Percentiles rank a stretch among this genome's conserved stretches.
These are phyloP conservation scores for Cyclotella cryptica DNA, from an alignment of 108 stramenopile species.

Conservation along the genomic window DNA sequence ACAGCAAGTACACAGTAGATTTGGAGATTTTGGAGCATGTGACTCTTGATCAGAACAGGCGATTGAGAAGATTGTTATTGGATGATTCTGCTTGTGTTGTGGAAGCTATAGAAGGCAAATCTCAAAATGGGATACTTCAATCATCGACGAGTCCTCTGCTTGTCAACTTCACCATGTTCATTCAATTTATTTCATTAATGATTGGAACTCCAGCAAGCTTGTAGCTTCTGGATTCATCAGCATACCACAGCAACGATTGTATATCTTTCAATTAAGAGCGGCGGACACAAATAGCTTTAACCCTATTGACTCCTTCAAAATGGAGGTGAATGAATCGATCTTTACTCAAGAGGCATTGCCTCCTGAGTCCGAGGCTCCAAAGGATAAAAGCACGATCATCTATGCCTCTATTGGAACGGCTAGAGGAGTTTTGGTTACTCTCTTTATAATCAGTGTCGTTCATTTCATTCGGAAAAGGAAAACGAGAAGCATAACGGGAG, in stretches of 20 bases:
- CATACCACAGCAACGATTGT: slow-evolving; percentile 16
- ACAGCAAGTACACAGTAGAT: neutral
- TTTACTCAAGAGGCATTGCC: neutral
- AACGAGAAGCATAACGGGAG: neutral
- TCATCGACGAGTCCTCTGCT: neutral
- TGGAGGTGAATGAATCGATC: slow-evolving; percentile 29
- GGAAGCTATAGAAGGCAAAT: neutral
- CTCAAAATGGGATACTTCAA: neutral
- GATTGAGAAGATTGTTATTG: slow-evolving; percentile 5
- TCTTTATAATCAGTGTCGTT: slow-evolving; percentile 13
- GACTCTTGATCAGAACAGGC: neutral
- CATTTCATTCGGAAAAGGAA: slow-evolving; percentile 14
- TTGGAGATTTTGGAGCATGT: slow-evolving; percentile 3
- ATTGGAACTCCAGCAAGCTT: slow-evolving; percentile 20
- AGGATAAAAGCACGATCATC: slow-evolving; percentile 17
- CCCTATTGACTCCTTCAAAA: slow-evolving; percentile 4
- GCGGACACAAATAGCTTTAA: slow-evolving; percentile 25
- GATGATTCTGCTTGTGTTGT: neutral
- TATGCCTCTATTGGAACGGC: slow-evolving; percentile 29
- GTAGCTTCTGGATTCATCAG: slow-evolving; percentile 26
- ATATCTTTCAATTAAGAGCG: slow-evolving; percentile 26
- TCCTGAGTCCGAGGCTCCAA: neutral
- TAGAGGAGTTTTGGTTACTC: slow-evolving; percentile 23
- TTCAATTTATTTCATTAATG: slow-evolving; percentile 1
- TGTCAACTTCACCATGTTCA: neutral